Percentiles rank a stretch among this genome's conserved stretches.
These are phyloP conservation scores for Pestalotiopsis sp. DNA, from an alignment of 2,329 filamentous ascomycete species.

Conservation along the genomic window DNA sequence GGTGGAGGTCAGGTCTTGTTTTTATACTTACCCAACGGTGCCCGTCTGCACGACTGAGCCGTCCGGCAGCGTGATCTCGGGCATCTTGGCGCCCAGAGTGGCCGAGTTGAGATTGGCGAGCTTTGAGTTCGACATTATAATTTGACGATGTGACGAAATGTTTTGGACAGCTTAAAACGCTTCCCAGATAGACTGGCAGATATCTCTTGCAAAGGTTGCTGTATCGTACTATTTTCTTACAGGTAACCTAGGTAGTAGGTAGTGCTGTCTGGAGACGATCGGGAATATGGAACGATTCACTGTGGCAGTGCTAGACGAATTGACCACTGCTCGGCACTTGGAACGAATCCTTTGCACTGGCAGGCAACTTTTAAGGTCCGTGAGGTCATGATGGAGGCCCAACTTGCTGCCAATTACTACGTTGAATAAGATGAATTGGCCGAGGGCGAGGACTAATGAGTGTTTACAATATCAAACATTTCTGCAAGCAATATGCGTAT, in stretches of 20 bases:
- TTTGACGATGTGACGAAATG: background rate
- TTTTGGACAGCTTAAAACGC: background rate
- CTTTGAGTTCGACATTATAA: conserved; percentile 3
- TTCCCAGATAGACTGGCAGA: background rate
- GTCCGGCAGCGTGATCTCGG: conserved; percentile 28
- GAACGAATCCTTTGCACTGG: background rate
- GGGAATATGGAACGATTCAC: background rate
- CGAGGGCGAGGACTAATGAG: background rate
- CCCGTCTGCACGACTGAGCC: conserved; percentile 31
- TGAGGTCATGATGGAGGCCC: background rate
- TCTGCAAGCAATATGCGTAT: background rate
- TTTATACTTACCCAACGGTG: conserved; percentile 27
- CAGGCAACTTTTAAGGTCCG: background rate
- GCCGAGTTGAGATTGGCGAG: conserved; percentile 29
- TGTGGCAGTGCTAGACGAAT: background rate
- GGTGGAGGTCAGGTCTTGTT: background rate
- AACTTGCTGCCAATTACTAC: background rate
- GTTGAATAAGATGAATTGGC: background rate
- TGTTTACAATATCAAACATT: background rate
- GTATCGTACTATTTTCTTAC: background rate
- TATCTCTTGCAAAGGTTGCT: background rate
- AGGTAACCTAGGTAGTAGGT: background rate
- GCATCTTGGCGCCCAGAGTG: conserved; percentile 26
- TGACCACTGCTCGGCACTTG: background rate
- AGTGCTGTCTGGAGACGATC: background rate